These are phyloP conservation scores for Bonnemaisonia californica DNA, from an alignment of 31 red algal species.

Conservation along the genomic window DNA sequence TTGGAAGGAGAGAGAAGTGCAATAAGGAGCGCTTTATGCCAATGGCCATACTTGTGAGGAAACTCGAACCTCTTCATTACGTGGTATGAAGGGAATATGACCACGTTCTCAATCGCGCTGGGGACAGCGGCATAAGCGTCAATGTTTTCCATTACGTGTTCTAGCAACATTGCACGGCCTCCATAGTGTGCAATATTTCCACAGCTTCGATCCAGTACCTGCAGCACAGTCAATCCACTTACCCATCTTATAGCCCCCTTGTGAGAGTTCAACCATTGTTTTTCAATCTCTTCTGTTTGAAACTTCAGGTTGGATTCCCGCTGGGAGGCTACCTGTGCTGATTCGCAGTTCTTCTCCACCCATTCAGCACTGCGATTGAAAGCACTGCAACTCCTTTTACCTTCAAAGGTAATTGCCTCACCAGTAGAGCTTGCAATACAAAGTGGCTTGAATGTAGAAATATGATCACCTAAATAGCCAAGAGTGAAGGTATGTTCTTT, in stretches of 20 bases:
- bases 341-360: constrained; percentile 62
- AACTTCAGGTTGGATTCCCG: constrained; percentile 51
- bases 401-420: constrained; percentile 33
- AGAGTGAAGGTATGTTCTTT: constrained; percentile 56
- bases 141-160: constrained; percentile 73
- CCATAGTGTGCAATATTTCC: constrained; percentile 91
- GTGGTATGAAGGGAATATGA: constrained; percentile 59
- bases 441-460: constrained; percentile 63
- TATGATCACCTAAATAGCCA: constrained; percentile 58
- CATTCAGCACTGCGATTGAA: constrained; percentile 63
- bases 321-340: constrained; percentile 36
- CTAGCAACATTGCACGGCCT: constrained; percentile 62
- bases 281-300: not conserved
- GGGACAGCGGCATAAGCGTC: constrained; percentile 44
- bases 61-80: constrained; percentile 77
- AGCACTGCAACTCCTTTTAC: constrained; percentile 51
- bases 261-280: constrained; percentile 49
- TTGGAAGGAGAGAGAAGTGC: constrained; percentile 51
- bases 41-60: constrained; percentile 75
- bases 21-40: constrained; percentile 67
- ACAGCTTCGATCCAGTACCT: constrained; percentile 79
- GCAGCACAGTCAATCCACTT: constrained; percentile 66
- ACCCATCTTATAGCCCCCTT: constrained; percentile 68
- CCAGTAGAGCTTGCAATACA: constrained; percentile 45
- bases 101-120: constrained; percentile 47